Evolutionary conservation across 306 rosid species (phyloP).

Genomic region (Vigna angularis): DNA sequence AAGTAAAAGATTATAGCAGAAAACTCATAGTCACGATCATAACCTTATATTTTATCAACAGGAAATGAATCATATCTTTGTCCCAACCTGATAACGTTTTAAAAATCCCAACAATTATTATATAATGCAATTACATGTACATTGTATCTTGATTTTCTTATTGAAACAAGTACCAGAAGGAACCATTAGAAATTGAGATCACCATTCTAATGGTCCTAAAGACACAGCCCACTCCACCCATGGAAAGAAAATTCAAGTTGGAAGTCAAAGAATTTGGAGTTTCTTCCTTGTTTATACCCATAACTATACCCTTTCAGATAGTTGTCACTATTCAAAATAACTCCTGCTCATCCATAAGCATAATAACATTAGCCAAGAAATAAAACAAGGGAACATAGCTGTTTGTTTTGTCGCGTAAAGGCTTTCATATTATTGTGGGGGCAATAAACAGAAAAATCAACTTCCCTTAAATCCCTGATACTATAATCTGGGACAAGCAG

Average conservation of each 20-base stretch:
- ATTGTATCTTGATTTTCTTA: constrained; percentile 25
- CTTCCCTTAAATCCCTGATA: constrained; percentile 7
- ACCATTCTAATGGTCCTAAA: constrained; percentile 3
- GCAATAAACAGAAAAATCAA: constrained; percentile 13
- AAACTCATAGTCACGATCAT: constrained; percentile 18
- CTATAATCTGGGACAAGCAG: constrained; percentile 14
- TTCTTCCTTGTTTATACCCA: background rate
- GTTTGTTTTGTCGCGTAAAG: constrained; percentile 2
- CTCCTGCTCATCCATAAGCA: constrained; percentile 9
- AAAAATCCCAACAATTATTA: constrained; percentile 24
- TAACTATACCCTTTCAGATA: constrained; percentile 7
- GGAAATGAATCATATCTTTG: constrained; percentile 10
- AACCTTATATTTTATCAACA: constrained; percentile 16
- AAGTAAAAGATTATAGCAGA: constrained; percentile 29
- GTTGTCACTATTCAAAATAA: constrained; percentile 29
- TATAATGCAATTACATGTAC: too few relatives aligned
- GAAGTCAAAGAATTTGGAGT: constrained; percentile 32
- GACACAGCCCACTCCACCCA: background rate
- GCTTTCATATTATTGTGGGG: constrained; percentile 1
- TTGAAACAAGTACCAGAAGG: background rate
- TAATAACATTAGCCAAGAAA: constrained; percentile 7
- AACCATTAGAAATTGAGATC: constrained; percentile 15
- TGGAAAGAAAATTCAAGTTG: constrained; percentile 2
- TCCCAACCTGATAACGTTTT: background rate
- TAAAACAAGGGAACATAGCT: background rate